These are phyloP conservation scores for Backusella australiensis DNA, from an alignment of 192 early-diverging fungal genomes.

Conservation along the genomic window DNA sequence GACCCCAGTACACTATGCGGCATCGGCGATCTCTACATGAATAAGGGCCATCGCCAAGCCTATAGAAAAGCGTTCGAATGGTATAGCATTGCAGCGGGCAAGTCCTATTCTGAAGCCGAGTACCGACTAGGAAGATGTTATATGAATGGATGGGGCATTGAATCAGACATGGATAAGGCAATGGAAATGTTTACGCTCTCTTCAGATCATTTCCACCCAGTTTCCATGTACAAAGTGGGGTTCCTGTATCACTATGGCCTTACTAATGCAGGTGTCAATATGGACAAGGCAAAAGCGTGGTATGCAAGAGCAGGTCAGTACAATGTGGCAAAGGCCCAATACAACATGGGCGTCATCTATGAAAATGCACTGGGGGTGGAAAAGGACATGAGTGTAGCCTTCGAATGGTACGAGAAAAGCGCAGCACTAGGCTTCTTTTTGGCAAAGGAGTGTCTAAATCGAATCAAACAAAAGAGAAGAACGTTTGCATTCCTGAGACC, in stretches of 20 bases:
- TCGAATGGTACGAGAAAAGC: not conserved
- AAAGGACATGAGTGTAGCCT: not conserved
- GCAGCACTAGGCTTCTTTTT: not conserved
- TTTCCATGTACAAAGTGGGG: not conserved
- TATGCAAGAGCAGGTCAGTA: not conserved
- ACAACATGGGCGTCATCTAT: not conserved
- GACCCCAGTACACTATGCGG: not conserved
- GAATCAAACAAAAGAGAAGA: not conserved
- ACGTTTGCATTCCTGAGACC: not conserved
- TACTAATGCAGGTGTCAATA: not conserved
- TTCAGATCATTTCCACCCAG: not conserved
- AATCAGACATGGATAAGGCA: not conserved
- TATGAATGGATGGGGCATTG: not conserved
- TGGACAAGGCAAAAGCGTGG: not conserved
- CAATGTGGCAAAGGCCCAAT: not conserved
- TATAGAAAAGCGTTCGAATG: not conserved
- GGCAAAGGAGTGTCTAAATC: not conserved
- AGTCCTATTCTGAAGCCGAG: not conserved
- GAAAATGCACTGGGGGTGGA: not conserved
- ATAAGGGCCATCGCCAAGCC: not conserved
- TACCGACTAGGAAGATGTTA: not conserved
- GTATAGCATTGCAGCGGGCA: not conserved
- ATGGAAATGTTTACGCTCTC: not conserved
- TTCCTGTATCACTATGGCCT: not conserved
- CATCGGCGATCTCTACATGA: not conserved